These are phyloP conservation scores for Fomitopsis pinicola DNA, from an alignment of 1,284 basidiomycete species.

Conservation along the genomic window DNA sequence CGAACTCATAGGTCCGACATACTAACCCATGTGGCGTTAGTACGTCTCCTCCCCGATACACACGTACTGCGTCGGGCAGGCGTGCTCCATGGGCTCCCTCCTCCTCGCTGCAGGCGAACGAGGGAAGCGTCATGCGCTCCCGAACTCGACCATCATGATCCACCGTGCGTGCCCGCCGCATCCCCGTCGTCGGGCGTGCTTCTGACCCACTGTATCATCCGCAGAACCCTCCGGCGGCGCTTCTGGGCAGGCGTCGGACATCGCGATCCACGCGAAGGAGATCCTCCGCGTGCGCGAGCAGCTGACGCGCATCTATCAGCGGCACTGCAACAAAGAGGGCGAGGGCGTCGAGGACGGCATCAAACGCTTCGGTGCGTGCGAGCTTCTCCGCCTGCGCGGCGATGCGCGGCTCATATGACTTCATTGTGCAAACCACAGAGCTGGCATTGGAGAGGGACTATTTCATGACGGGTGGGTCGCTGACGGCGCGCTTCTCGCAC, in stretches of 20 bases:
- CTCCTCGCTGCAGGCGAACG: slow-evolving; percentile 83
- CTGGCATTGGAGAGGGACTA: slow-evolving; percentile 89
- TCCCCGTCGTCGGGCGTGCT: background rate
- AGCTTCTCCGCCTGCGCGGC: slow-evolving; percentile 6
- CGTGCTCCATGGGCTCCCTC: slow-evolving; percentile 91
- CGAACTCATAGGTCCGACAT: background rate
- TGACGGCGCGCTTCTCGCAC: background rate
- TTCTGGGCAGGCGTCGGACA: slow-evolving; percentile 89
- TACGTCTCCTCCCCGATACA: slow-evolving; percentile 92
- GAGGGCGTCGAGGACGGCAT: slow-evolving; percentile 65
- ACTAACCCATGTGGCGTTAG: slow-evolving; percentile 35
- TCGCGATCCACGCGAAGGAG: slow-evolving; percentile 91
- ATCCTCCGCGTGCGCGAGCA: slow-evolving; percentile 82
- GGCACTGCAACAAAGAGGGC: slow-evolving; percentile 64
- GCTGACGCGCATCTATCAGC: slow-evolving; percentile 82
- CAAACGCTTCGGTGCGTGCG: slow-evolving; percentile 69
- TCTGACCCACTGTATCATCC: background rate
- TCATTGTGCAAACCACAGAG: slow-evolving; percentile 41
- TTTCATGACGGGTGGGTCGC: slow-evolving; percentile 78
- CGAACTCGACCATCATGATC: slow-evolving; percentile 94
- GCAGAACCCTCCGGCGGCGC: slow-evolving; percentile 92
- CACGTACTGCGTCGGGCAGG: slow-evolving; percentile 91
- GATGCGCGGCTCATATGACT: slow-evolving; percentile 13
- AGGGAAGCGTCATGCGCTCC: slow-evolving; percentile 85
- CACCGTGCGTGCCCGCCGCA: slow-evolving; percentile 66